Conservation (phyloP, 2,329 filamentous ascomycete species). For the Ophioceras dolichostomum region DNA sequence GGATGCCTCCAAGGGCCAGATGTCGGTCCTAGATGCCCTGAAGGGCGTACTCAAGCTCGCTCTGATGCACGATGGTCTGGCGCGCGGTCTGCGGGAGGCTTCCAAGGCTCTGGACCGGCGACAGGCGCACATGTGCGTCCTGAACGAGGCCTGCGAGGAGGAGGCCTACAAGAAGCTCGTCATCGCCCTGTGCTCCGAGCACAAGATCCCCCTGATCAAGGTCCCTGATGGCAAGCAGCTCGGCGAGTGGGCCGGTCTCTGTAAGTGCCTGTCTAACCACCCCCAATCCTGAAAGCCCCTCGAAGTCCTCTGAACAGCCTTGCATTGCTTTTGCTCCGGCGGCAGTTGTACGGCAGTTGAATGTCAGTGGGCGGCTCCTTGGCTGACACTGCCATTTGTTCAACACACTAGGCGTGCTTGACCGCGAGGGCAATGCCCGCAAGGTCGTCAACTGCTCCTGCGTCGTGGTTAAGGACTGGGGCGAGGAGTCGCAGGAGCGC, state of each 20-base stretch:
- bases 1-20: conserved; percentile 82
- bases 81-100: conserved; percentile 94
- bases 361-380: neutral
- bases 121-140: conserved; percentile 99
- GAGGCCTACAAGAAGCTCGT: conserved; percentile 99
- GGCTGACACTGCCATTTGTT: conserved; percentile 1
- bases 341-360: neutral
- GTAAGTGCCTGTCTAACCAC: conserved; percentile 59
- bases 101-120: conserved; percentile 97
- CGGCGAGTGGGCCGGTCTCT: conserved; percentile 99
- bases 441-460: conserved; percentile 99
- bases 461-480: conserved; percentile 99
- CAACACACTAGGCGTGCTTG: conserved; percentile 66
- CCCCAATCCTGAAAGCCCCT: conserved; percentile 1
- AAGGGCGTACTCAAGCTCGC: conserved; percentile 98
- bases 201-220: conserved; percentile 99
- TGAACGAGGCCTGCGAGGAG: conserved; percentile 99
- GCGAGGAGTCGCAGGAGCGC: conserved; percentile 99
- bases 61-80: conserved; percentile 98
- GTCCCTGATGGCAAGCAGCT: conserved; percentile 99
- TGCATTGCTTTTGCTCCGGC: neutral
- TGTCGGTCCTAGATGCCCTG: conserved; percentile 95
- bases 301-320: neutral
- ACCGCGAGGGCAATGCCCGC: conserved; percentile 97
- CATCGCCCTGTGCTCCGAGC: conserved; percentile 95